Evolutionary conservation across 441 rosid genomes (phyloP).

Genomic region (Bruguiera hainesii): DNA sequence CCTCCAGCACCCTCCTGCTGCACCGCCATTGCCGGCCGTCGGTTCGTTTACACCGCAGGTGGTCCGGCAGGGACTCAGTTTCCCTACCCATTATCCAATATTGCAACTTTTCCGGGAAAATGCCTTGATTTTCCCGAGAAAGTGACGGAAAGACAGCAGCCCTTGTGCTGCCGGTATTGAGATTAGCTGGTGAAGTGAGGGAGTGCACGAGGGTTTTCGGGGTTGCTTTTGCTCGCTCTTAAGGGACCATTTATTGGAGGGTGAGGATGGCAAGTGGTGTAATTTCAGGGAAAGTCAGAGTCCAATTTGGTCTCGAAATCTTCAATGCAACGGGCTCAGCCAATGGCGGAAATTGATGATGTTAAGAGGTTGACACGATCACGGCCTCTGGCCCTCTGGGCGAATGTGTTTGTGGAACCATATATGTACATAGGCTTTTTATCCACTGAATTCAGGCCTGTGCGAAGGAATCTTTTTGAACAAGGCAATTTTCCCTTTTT

Average conservation of each 20-base stretch:
- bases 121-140: conserved; percentile 22
- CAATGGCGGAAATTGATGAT: neutral
- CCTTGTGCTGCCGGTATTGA: neutral
- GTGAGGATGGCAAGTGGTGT: conserved; percentile 36
- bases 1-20: conserved; percentile 63
- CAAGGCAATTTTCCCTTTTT: neutral
- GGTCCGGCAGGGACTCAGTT: conserved; percentile 58
- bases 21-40: conserved; percentile 97
- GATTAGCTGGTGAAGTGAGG: neutral
- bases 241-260: conserved; percentile 17
- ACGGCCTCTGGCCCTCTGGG: no score
- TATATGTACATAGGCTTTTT: no score
- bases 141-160: conserved; percentile 17
- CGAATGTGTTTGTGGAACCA: no score
- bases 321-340: conserved; percentile 12
- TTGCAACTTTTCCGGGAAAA: conserved; percentile 21
- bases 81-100: conserved; percentile 43
- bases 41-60: conserved; percentile 82
- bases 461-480: neutral
- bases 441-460: no score
- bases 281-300: conserved; percentile 32
- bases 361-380: neutral
- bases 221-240: conserved; percentile 1
- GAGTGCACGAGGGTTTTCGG: conserved; percentile 17
- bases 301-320: conserved; percentile 38